Evolutionary conservation across 73 alveolate genomes (phyloP).

Genomic region (Urostyla sp.): DNA sequence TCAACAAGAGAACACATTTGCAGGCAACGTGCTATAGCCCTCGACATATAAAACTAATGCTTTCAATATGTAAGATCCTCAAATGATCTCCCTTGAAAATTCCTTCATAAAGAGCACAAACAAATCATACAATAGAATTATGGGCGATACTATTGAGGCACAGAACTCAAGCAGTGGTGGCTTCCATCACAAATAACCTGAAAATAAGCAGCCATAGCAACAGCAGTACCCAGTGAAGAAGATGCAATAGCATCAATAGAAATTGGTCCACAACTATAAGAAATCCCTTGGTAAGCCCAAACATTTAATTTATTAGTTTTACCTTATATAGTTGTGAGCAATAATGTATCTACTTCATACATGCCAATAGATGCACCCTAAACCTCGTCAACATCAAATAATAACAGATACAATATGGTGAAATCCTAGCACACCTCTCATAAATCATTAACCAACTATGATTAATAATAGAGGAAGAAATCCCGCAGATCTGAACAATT

Average conservation of each 20-base stretch:
- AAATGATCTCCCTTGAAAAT: constrained; percentile 30
- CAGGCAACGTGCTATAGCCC: background rate
- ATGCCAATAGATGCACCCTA: background rate
- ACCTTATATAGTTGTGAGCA: background rate
- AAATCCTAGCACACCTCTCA: constrained; percentile 47
- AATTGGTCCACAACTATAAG: constrained; percentile 22
- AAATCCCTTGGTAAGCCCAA: constrained; percentile 27
- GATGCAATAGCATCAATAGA: constrained; percentile 32
- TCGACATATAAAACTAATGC: background rate
- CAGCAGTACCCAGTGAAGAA: background rate
- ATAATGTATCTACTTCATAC: background rate
- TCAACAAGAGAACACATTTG: background rate
- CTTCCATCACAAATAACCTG: background rate
- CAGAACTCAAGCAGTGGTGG: constrained; percentile 34
- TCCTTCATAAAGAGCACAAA: constrained; percentile 9
- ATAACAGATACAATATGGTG: background rate
- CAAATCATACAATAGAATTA: constrained; percentile 38
- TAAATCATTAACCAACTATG: constrained; percentile 42
- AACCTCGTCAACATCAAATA: background rate
- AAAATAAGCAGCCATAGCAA: background rate
- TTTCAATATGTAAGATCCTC: background rate
- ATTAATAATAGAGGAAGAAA: constrained; percentile 17
- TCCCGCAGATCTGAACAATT: constrained; percentile 45
- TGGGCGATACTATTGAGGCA: constrained; percentile 50
- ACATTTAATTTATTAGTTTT: background rate